A percentile compares a stretch with the other conserved stretches of the same genome.
phyloP scores from a whole-genome alignment of 2,329 filamentous ascomycete genomes.

The Chrysoporthe deuterocubensis region DNA sequence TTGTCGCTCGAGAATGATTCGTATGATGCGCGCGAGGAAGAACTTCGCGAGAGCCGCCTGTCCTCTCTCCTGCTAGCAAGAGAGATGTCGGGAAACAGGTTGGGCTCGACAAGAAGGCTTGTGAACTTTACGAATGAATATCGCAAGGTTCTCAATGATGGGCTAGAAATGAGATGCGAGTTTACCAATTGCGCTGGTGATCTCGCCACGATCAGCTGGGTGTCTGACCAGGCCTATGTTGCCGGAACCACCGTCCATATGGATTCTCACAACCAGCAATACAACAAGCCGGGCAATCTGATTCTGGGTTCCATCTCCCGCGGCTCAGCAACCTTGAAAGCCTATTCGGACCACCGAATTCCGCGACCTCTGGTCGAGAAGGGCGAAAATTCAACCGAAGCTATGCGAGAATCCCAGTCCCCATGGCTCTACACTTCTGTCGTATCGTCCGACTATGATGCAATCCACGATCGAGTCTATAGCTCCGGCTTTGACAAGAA shows the following conservation, averaged over 20 bases:
- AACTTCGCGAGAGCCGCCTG: conserved; percentile 38
- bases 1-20: conserved; percentile 41
- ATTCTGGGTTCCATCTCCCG: conserved; percentile 54
- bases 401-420: conserved; percentile 63
- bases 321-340: conserved; percentile 47
- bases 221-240: conserved; percentile 57
- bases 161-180: conserved; percentile 53
- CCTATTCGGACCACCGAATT: conserved; percentile 62
- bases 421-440: conserved; percentile 69
- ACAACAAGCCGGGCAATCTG: conserved; percentile 68
- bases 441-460: conserved; percentile 62
- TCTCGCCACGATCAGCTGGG: conserved; percentile 62
- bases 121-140: conserved; percentile 53
- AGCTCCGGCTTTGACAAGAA: conserved; percentile 66
- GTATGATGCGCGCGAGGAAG: conserved; percentile 34
- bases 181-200: conserved; percentile 67
- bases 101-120: conserved; percentile 45
- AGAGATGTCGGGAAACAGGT: conserved; percentile 51
- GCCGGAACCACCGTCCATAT: conserved; percentile 67
- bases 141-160: conserved; percentile 53
- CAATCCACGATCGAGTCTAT: conserved; percentile 50
- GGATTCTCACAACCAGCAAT: conserved; percentile 66
- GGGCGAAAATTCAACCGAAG: conserved; percentile 58
- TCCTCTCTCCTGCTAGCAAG: conserved; percentile 52
- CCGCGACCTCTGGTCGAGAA: conserved; percentile 55